A percentile compares a stretch with the other conserved stretches of the same genome.
Conservation (phyloP, 805 yeast genomes). For the Kodamaea hsintzibuensis region DNA sequence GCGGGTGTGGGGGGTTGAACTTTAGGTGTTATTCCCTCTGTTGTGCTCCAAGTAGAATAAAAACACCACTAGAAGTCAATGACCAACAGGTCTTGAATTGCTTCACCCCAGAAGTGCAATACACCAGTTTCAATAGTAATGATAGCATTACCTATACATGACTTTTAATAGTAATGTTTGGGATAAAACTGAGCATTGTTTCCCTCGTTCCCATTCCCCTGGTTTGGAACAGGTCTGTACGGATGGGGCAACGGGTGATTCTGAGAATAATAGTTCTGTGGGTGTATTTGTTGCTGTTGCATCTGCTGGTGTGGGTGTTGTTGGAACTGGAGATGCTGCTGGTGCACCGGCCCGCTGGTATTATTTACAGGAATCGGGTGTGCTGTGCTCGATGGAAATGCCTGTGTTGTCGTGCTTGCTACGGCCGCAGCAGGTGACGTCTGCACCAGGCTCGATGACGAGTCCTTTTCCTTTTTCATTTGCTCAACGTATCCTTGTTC, state of each 20-base stretch:
- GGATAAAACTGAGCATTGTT: constrained; percentile 10
- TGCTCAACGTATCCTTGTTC: constrained; percentile 15
- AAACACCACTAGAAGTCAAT: neutral
- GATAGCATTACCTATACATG: neutral
- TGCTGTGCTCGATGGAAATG: neutral
- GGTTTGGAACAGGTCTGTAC: constrained; percentile 8
- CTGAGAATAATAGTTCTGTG: constrained; percentile 10
- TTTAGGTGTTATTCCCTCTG: neutral
- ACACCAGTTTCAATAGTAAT: too few relatives aligned
- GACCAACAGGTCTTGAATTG: too few relatives aligned
- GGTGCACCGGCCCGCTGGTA: constrained; percentile 5
- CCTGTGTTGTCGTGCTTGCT: neutral
- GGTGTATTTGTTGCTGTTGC: constrained; percentile 8
- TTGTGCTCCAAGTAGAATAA: neutral
- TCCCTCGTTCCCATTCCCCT: neutral
- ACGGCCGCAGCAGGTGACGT: constrained; percentile 2
- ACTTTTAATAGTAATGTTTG: constrained; percentile 13
- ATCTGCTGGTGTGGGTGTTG: constrained; percentile 6
- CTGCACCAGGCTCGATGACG: constrained; percentile 1
- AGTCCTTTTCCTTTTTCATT: constrained; percentile 11
- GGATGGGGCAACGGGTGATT: constrained; percentile 15
- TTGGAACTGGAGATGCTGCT: constrained; percentile 5
- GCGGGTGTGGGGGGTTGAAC: too few relatives aligned
- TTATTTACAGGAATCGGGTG: constrained; percentile 1
- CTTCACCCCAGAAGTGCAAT: too few relatives aligned